Percentiles rank a stretch among this genome's conserved stretches.
These are phyloP conservation scores for Marsdenia floribunda DNA, from an alignment of 257 asterid species.

Conservation along the genomic window DNA sequence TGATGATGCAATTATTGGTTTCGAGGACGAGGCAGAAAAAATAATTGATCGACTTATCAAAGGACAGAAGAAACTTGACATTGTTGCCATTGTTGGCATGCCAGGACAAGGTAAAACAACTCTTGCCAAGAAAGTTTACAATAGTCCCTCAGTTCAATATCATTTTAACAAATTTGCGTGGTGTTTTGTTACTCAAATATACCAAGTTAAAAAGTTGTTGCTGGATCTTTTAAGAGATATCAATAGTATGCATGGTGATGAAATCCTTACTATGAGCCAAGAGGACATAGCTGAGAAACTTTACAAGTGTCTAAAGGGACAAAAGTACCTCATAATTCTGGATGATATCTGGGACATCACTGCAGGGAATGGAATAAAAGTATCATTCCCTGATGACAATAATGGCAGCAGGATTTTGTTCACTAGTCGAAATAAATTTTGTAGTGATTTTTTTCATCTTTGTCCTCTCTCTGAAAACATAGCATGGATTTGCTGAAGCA, in stretches of 20 bases:
- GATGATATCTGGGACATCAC: background rate
- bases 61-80: background rate
- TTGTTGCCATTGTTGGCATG: no score
- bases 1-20: background rate
- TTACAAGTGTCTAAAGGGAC: background rate
- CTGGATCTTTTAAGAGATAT: no score
- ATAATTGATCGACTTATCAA: background rate
- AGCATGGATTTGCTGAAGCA: conserved; percentile 7
- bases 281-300: background rate
- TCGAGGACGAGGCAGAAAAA: background rate
- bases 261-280: background rate
- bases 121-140: no score
- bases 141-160: no score
- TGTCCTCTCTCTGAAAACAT: background rate
- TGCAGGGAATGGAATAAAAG: background rate
- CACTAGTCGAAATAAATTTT: conserved; percentile 1
- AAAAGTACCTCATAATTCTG: background rate
- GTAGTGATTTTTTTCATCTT: background rate
- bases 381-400: conserved; percentile 11
- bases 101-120: no score
- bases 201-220: no score
- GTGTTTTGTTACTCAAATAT: no score
- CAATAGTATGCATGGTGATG: no score
- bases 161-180: no score
- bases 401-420: conserved; percentile 10